These are phyloP conservation scores for Brassica carinata DNA, from an alignment of 345 rosid genomes.

Conservation along the genomic window DNA sequence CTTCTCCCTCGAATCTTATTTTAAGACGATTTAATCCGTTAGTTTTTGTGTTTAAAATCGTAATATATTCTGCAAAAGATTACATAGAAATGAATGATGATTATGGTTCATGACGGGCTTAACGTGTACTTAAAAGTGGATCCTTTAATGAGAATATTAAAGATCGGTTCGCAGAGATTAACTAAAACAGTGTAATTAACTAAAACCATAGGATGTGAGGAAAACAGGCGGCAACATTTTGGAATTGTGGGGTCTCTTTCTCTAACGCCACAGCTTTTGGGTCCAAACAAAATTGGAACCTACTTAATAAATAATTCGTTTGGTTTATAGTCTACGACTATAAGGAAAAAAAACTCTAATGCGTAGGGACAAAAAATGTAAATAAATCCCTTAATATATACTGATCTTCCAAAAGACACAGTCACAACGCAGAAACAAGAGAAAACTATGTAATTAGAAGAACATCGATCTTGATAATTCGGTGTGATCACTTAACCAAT, in stretches of 20 bases:
- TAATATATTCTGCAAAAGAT: not conserved
- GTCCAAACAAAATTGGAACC: slow-evolving; percentile 19
- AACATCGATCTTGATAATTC: not conserved
- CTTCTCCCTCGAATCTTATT: not conserved
- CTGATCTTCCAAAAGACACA: not conserved
- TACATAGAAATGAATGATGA: slow-evolving; percentile 4
- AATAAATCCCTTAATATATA: not conserved
- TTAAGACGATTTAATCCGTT: not conserved
- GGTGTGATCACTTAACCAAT: not conserved
- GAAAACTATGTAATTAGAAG: not conserved
- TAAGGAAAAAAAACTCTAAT: not conserved
- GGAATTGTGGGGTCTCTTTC: slow-evolving; percentile 23
- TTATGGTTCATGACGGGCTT: slow-evolving; percentile 4
- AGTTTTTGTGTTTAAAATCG: not conserved
- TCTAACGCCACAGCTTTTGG: slow-evolving; percentile 27
- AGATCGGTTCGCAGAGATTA: slow-evolving; percentile 17
- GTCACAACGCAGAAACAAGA: not conserved
- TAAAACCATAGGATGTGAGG: slow-evolving; percentile 32
- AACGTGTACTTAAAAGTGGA: not conserved
- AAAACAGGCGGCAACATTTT: slow-evolving; percentile 33
- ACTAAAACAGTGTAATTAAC: slow-evolving; percentile 1
- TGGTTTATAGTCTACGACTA: slow-evolving; percentile 13
- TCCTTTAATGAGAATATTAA: slow-evolving; percentile 12
- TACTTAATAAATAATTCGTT: not conserved
- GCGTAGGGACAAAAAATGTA: not conserved